Base-by-base conservation (phyloP, 2,329 filamentous ascomycete species). In the Dactylellina sp. region DNA sequence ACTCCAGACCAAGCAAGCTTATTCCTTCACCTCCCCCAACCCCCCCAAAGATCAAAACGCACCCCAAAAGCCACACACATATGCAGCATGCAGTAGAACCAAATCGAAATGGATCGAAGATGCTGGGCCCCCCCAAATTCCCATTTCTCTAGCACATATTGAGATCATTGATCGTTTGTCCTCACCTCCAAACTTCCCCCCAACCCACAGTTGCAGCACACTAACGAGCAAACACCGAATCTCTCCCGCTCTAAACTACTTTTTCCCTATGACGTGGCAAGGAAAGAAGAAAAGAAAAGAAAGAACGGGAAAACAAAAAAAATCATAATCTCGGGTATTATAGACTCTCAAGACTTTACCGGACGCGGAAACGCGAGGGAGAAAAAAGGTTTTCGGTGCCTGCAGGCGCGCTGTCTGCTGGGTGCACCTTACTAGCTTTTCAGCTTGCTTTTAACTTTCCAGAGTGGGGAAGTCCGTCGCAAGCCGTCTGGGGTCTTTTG, bases 41-140 rank as follows among this genome's bases (percentile, higher is more conserved):
- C n/a, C n/a, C n/a, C n/a, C n/a, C n/a, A n/a, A n/a, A n/a, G n/a
- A n/a, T n/a, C n/a, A n/a, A n/a, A n/a, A n/a, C n/a, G n/a, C n/a
- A n/a, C n/a, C n/a, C n/a, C n/a, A n/a, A n/a, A n/a, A n/a, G n/a
- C n/a, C n/a, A n/a, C n/a, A 25, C 53, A 68, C 42, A 60, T 60
- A 28, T 68, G 63, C 63, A 68, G 63, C 35, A 74, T 66, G 61
- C 56, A 57, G 52, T n/a, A 62, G 70, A 74, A 74, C 49, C 49
- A 52, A 56, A 74, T 74, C 70, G 70, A 74, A 74, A 66, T 37
- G 49, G 32, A 74, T 66, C 70, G 70, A 74, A 74, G 53, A 65
- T 59, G 32, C 44, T 46, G 64, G 53, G 9, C 40, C 39, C 28
- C 28, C 28, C 28, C 4, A 32, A 32, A 32, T 5, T 5, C 28